These are phyloP conservation scores for Amphicarpaea edgeworthii DNA, from an alignment of 306 rosid species.

Conservation along the genomic window DNA sequence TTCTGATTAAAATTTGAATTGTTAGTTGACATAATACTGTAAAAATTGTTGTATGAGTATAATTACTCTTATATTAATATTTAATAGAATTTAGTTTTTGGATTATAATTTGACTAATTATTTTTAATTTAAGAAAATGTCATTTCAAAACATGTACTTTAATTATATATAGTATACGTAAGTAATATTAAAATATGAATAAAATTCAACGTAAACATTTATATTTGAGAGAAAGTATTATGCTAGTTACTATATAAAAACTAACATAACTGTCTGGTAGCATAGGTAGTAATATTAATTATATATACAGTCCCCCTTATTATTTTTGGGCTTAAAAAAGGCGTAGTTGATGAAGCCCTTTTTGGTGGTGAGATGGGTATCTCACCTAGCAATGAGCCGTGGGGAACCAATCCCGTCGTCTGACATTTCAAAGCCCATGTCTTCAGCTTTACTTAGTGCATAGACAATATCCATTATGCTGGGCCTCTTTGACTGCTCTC, in stretches of 20 bases:
- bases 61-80: no score
- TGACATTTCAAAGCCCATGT: constrained; percentile 66
- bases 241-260: background rate
- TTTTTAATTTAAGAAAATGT: no score
- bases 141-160: no score
- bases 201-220: no score
- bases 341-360: background rate
- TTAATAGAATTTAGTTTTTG: no score
- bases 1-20: no score
- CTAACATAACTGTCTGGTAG: background rate
- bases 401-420: constrained; percentile 66
- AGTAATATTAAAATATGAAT: no score
- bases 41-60: no score
- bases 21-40: no score
- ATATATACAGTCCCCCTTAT: background rate
- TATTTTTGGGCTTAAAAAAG: background rate
- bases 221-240: no score
- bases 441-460: constrained; percentile 78
- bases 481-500: constrained; percentile 79
- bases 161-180: no score
- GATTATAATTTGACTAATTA: no score
- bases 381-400: constrained; percentile 62
- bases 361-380: background rate
- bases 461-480: constrained; percentile 86
- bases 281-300: background rate